A percentile compares a stretch with the other conserved stretches of the same genome.
These are phyloP conservation scores for Globisporangium orthogonon DNA, from an alignment of 352 stramenopile genomes.

Conservation along the genomic window DNA sequence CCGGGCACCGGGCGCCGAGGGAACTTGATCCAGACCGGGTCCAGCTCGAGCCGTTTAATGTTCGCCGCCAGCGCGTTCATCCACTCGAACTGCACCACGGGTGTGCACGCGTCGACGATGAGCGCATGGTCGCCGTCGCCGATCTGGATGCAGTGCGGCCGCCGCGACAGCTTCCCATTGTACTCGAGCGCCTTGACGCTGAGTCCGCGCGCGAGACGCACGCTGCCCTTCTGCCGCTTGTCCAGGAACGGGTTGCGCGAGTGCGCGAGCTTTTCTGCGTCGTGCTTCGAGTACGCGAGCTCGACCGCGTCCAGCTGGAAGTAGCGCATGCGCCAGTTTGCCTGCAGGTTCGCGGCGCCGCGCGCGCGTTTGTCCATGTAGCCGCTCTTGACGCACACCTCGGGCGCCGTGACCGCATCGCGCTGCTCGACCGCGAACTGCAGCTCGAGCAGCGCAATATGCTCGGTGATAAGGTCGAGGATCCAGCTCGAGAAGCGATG, in stretches of 20 bases:
- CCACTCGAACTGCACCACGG: constrained; percentile 49
- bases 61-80: constrained; percentile 55
- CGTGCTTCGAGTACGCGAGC: constrained; percentile 64
- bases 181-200: constrained; percentile 45
- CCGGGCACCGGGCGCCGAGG: constrained; percentile 40
- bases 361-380: constrained; percentile 61
- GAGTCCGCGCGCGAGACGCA: constrained; percentile 31
- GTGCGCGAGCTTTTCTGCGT: constrained; percentile 32
- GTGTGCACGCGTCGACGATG: constrained; percentile 58
- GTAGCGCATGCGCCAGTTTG: constrained; percentile 71
- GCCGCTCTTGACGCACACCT: constrained; percentile 20
- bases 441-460: constrained; percentile 43
- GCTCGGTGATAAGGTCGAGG: constrained; percentile 49
- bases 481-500: constrained; percentile 47
- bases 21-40: constrained; percentile 46
- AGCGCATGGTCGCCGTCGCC: constrained; percentile 39
- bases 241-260: constrained; percentile 58
- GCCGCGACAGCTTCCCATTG: constrained; percentile 51
- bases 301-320: constrained; percentile 37
- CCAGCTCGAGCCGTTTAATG: constrained; percentile 52
- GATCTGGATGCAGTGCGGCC: constrained; percentile 60
- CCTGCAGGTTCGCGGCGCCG: constrained; percentile 42
- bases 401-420: constrained; percentile 36
- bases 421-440: constrained; percentile 47
- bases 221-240: constrained; percentile 33